These are phyloP conservation scores for Astrothelium subdiscretum DNA, from an alignment of 495 filamentous ascomycete species.

Conservation along the genomic window DNA sequence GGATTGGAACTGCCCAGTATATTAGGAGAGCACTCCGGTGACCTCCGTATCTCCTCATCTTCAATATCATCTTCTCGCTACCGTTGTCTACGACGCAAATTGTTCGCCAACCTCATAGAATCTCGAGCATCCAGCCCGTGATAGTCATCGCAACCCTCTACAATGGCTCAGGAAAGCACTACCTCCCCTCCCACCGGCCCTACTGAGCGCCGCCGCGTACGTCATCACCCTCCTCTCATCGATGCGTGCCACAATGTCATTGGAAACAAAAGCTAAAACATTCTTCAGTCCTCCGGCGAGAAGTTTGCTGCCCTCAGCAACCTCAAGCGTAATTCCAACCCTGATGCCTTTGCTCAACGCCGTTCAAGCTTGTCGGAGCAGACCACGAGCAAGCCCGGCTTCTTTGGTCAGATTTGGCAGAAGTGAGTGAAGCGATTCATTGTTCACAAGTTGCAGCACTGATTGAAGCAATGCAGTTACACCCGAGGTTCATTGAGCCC, in stretches of 20 bases:
- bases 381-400: neutral
- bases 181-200: neutral
- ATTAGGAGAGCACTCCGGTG: neutral
- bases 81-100: neutral
- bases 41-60: neutral
- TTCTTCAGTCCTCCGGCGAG: neutral
- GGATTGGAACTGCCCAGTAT: neutral
- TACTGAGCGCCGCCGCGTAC: neutral
- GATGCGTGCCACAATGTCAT: no score
- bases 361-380: neutral
- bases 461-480: neutral
- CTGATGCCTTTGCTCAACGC: neutral
- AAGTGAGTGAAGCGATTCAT: neutral
- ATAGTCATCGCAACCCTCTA: no score
- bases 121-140: neutral
- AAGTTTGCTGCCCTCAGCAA: slow-evolving; percentile 1
- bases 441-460: neutral
- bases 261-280: neutral
- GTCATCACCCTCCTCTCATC: neutral
- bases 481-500: neutral
- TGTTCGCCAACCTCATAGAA: neutral
- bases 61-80: neutral
- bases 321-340: slow-evolving; percentile 4
- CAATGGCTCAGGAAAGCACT: neutral
- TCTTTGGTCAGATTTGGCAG: slow-evolving; percentile 3